Evolutionary conservation across 306 rosid genomes (phyloP).

Genomic region (Crotalaria pallida): DNA sequence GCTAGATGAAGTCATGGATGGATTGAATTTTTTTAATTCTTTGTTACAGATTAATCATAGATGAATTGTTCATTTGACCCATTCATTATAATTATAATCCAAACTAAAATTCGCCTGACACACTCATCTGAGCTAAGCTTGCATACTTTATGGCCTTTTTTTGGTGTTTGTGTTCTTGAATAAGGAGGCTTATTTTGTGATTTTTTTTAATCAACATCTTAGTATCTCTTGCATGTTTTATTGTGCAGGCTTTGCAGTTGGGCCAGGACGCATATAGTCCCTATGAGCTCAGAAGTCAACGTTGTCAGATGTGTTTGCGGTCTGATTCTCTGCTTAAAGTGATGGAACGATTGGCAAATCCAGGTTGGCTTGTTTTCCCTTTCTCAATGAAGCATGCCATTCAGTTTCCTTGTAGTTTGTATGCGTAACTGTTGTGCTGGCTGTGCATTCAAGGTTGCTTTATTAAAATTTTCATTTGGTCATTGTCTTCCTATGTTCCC

Average conservation of each 20-base stretch:
- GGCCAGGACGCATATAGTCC: constrained; percentile 69
- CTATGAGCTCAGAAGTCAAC: constrained; percentile 71
- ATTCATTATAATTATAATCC: neutral
- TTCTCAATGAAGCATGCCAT: neutral
- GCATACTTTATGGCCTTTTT: neutral
- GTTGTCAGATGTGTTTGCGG: constrained; percentile 96
- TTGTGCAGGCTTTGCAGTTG: constrained; percentile 77
- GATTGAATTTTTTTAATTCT: neutral
- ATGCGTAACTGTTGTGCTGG: neutral
- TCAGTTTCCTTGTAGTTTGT: neutral
- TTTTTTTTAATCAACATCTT: neutral
- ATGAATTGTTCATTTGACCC: no score
- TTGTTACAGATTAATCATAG: neutral
- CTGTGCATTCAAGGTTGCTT: neutral
- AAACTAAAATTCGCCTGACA: neutral
- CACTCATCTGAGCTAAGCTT: neutral
- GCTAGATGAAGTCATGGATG: neutral
- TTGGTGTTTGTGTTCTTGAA: neutral
- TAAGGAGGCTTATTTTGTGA: neutral
- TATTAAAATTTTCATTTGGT: neutral
- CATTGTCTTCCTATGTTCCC: neutral
- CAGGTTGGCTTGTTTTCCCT: constrained; percentile 43
- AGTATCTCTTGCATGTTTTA: neutral
- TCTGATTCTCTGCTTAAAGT: constrained; percentile 86
- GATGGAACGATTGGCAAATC: constrained; percentile 82